Evolutionary conservation across 768 basidiomycete genomes (phyloP), one percentile per base, ranked within the genome.

Genomic region (Naganishia friedmannii): DNA sequence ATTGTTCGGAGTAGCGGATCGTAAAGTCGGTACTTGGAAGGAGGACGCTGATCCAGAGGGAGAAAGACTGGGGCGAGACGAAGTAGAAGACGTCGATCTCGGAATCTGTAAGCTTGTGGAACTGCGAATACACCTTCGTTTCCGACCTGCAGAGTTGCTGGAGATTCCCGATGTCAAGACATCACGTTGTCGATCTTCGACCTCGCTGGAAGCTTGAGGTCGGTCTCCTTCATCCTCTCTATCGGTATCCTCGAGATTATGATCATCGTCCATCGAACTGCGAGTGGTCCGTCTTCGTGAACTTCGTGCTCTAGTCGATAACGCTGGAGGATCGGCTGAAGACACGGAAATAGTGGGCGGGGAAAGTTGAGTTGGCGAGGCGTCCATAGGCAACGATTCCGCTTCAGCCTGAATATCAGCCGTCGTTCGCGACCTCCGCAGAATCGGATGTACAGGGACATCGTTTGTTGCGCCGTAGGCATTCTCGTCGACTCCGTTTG

Each of bases 91-190:
- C 7, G 60, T 63, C 13, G 60, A 63, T 7, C n/a, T 63, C n/a
- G 60, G 60, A 23, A 63, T 42, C 60, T 63, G 60, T n/a, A 63
- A 45, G 39, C 42, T 63, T 29, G 60, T 45, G 32, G 23, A 46
- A 34, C 60, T 63, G 26, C 60, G 60, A 45, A 63, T 63, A 63
- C 60, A 63, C 39, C 60, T 42, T 26, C 60, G 60, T 45, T 63
- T 63, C 26, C 60, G 34, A 26, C 42, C 46, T 6, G 57, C 39
- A 17, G 39, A 28, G 28, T 63, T 63, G 28, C 23, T 45, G 2
- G 60, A 63, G n/a, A 21, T 23, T n/a, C 23, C 60, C 26, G 60
- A 45, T 15, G 23, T 42, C 39, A 63, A 29, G 13, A 63, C 39
- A 42, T 63, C 60, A 15, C 42, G 60, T 42, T 26, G 39, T 2